Base-by-base conservation (phyloP, 768 basidiomycete genomes). In the Ramaria rubella region DNA sequence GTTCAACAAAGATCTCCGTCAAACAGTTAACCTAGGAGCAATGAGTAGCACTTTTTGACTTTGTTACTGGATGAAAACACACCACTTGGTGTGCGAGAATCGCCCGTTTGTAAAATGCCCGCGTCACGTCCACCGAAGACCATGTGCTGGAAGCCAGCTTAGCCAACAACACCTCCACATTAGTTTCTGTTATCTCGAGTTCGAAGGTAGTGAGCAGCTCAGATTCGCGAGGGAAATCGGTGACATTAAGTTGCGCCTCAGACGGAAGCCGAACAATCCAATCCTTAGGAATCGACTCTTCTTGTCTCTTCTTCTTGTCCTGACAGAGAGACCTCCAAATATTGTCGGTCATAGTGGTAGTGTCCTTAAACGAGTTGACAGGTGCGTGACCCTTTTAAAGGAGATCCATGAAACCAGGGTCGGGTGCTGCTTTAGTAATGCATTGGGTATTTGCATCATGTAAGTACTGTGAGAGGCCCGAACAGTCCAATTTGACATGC, bases 31-130 rank as follows among this genome's bases (percentile, higher is more conserved):
- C 82, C 87, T 89, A 36, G 9, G n/a, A 42, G 14, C n/a, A 8
- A 8, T 19, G n/a, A 2, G n/a, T 21, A 42, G 40, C 23, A 21
- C 40, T n/a, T 19, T 17, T 42, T n/a, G 17, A 17, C n/a, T 42
- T 21, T 4, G 40, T 17, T 19, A 8, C 12, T 26, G 42, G 23
- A 33, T 21, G 19, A 12, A 14, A 31, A 58, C 78, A 64, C 54
- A 87, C 87, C 14, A 90, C 65, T 62, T 90, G 88, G 45, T 93
- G 89, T 2, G 89, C 88, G 43, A 93, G 68, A 44, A 87, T 77
- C 0, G 90, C 90, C 42, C 88, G 73, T 68, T 90, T 90, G 61
- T 78, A 82, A 69, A 85, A 91, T 0, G 89, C 87, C 0, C 73
- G 81, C 0, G 83, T 85, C 3, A 90, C 87, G 12, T 81, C 79